These are phyloP conservation scores for Russula lepida DNA, from an alignment of 768 basidiomycete genomes.

Conservation along the genomic window DNA sequence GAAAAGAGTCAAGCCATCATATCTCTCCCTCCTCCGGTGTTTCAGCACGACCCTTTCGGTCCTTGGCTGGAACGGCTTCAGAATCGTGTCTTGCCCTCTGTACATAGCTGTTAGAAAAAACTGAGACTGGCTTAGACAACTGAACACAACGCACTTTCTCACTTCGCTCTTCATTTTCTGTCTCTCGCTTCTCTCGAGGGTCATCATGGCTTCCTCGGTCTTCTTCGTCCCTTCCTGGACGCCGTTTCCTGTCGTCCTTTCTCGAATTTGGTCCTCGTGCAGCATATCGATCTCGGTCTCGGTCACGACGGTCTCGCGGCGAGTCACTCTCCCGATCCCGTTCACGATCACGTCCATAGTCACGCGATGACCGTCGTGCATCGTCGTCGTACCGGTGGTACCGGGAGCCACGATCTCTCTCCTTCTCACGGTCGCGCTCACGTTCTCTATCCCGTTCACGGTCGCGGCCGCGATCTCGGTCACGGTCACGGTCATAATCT, in stretches of 20 bases:
- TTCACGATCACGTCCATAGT: conserved; percentile 26
- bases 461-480: conserved; percentile 29
- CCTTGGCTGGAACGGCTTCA: conserved; percentile 38
- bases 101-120: conserved; percentile 33
- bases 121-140: neutral
- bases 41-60: conserved; percentile 37
- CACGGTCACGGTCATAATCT: conserved; percentile 23
- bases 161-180: conserved; percentile 35
- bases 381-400: conserved; percentile 20
- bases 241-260: conserved; percentile 42
- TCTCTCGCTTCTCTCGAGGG: conserved; percentile 30
- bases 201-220: conserved; percentile 43
- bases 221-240: conserved; percentile 35
- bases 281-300: conserved; percentile 36
- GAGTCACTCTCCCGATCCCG: conserved; percentile 25
- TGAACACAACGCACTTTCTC: conserved; percentile 43
- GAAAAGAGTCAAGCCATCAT: conserved; percentile 27
- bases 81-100: conserved; percentile 39
- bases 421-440: conserved; percentile 18
- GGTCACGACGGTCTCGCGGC: conserved; percentile 27
- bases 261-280: conserved; percentile 49
- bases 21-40: conserved; percentile 89
- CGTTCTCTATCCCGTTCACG: conserved; percentile 27
- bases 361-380: conserved; percentile 19
- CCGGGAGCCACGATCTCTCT: conserved; percentile 19